Base-by-base conservation (phyloP, 164 flowering plant genomes). In the Litsea cubeba region DNA sequence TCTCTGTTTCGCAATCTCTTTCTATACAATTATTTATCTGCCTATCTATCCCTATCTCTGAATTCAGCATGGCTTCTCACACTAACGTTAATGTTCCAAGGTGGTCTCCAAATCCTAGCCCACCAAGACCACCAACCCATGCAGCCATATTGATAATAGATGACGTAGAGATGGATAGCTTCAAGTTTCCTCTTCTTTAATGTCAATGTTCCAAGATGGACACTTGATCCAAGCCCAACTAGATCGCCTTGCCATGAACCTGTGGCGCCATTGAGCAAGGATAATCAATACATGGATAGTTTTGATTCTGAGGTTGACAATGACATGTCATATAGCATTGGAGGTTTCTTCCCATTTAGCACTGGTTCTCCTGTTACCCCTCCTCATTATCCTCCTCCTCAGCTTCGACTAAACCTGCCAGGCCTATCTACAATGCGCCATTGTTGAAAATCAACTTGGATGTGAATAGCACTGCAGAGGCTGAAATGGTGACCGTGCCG, bases 181-280 rank as follows among this genome's bases (percentile, higher is more conserved):
- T 65, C 40, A 6, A 25, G 3, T 65, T 30, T 12, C 69, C 18
- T 15, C n/a, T 30, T 7, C 46, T 54, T 17, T 14, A 28, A 25
- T 26, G n/a, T 18, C 24, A 68, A 28, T 8, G 25, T 67, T n/a
- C 63, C 65, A 5, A 67, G 71, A 20, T 73, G 75, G 63, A 73
- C 49, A 8, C 70, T 70, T n/a, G 23, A n/a, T 51, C 63, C 75
- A 54, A 65, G 63, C 18, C 70, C 63, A 7, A n/a, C 60, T 12
- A 73, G 70, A 30, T 54, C 57, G 35, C 65, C 71, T 66, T 28
- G n/a, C 28, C 76, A 30, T 28, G 65, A 28, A 22, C 71, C 22
- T 46, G 18, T 22, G 63, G 2, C 63, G 20, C 17, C 17, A 2
- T 26, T 72, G 69, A 18, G 5, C 17, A 32, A 72, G 25, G 69